Conservation (phyloP, 2,329 filamentous ascomycete genomes). For the Fusarium dimerum region DNA sequence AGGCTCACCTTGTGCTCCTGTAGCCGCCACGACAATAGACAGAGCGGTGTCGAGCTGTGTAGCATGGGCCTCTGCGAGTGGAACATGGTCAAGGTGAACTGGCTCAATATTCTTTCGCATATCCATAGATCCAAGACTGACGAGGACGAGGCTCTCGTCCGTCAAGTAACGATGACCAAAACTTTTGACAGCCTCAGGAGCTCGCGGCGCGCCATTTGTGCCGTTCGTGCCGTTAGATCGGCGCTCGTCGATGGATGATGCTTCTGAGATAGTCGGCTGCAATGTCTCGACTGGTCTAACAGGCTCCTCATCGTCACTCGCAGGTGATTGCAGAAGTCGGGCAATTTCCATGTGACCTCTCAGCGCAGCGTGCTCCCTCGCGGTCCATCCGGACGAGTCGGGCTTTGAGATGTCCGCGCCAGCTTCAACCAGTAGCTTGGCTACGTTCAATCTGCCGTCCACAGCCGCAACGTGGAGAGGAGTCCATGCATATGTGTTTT, state of each 20-base stretch:
- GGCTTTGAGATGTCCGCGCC: constrained; percentile 73
- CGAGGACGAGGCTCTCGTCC: constrained; percentile 83
- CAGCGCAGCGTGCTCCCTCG: constrained; percentile 88
- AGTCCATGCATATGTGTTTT: constrained; percentile 90
- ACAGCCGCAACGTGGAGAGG: constrained; percentile 92
- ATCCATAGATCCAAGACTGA: constrained; percentile 94
- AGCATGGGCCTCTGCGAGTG: constrained; percentile 81
- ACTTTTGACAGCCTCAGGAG: constrained; percentile 81
- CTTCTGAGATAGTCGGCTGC: constrained; percentile 38
- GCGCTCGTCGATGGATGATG: constrained; percentile 62
- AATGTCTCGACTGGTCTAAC: constrained; percentile 21
- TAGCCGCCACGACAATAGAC: constrained; percentile 86
- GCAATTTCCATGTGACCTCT: constrained; percentile 86
- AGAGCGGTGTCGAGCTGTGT: constrained; percentile 94
- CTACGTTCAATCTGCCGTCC: constrained; percentile 77
- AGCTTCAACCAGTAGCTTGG: constrained; percentile 74
- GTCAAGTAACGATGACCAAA: constrained; percentile 96
- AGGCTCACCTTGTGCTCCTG: constrained; percentile 81
- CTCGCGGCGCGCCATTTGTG: constrained; percentile 47
- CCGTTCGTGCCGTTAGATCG: constrained; percentile 54
- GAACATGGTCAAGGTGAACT: constrained; percentile 85
- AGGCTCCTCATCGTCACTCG: constrained; percentile 31
- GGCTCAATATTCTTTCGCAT: constrained; percentile 78
- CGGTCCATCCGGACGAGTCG: constrained; percentile 92
- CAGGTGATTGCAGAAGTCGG: constrained; percentile 61